These are phyloP conservation scores for Aleurites moluccanus DNA, from an alignment of 441 rosid species.

Conservation along the genomic window DNA sequence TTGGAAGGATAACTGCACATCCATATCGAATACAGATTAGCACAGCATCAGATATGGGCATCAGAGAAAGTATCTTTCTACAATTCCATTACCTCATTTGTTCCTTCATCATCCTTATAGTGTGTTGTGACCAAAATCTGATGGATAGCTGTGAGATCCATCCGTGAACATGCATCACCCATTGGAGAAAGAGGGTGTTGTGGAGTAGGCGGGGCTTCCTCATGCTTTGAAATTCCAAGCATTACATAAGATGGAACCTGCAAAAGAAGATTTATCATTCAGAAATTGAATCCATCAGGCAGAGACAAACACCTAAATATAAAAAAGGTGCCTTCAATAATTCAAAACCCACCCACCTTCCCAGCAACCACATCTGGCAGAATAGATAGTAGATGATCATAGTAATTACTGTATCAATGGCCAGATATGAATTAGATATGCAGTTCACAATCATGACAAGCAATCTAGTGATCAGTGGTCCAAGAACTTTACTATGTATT, in stretches of 20 bases:
- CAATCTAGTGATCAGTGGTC: not conserved
- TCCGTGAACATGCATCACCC: constrained; percentile 82
- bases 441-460: not conserved
- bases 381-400: not conserved
- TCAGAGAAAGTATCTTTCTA: constrained; percentile 1
- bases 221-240: constrained; percentile 80
- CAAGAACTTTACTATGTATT: constrained; percentile 2
- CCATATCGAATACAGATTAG: constrained; percentile 15
- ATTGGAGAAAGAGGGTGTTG: constrained; percentile 78
- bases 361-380: not conserved
- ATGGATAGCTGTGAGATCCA: constrained; percentile 93
- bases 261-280: constrained; percentile 28
- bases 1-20: constrained; percentile 78
- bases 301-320: not conserved
- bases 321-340: constrained; percentile 5
- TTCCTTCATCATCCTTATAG: constrained; percentile 89
- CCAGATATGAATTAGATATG: not conserved
- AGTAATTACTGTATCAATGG: not conserved
- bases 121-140: constrained; percentile 77
- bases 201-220: constrained; percentile 79
- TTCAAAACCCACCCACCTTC: not conserved
- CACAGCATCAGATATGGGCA: constrained; percentile 6
- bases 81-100: constrained; percentile 59
- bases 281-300: constrained; percentile 7
- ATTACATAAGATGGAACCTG: constrained; percentile 75